A percentile compares a stretch with the other conserved stretches of the same genome.
These are phyloP conservation scores for Scutellaria baicalensis DNA, from an alignment of 257 asterid genomes.

Conservation along the genomic window DNA sequence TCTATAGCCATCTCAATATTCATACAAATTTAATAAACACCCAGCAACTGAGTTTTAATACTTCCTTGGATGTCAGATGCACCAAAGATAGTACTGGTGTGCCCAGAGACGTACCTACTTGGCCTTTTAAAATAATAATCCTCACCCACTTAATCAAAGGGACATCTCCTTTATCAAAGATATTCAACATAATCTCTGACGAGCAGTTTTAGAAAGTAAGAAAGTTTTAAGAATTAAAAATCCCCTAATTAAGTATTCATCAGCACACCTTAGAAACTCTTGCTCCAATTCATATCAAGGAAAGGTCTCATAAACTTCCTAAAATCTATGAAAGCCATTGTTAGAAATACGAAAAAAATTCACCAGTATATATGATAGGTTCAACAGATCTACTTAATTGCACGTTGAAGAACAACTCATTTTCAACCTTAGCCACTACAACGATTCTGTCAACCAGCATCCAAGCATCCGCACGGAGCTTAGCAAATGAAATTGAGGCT, in stretches of 20 bases:
- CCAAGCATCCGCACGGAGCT: neutral
- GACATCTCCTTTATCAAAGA: neutral
- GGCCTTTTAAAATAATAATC: neutral
- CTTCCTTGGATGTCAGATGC: too few species aligned
- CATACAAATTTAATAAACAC: too few species aligned
- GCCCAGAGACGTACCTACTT: neutral
- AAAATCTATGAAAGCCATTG: neutral
- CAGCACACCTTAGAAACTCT: neutral
- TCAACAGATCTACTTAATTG: neutral
- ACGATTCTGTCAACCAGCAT: neutral
- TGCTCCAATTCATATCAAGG: neutral
- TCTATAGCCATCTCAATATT: too few species aligned
- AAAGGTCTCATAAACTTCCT: neutral
- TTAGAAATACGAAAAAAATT: neutral
- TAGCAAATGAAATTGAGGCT: neutral
- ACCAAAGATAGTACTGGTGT: neutral
- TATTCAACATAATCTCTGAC: neutral
- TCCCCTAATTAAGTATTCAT: neutral
- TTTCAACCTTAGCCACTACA: neutral
- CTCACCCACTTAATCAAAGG: neutral
- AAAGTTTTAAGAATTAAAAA: neutral
- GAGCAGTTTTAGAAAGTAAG: neutral
- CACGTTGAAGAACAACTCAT: neutral
- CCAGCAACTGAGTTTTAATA: too few species aligned
- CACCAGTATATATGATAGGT: neutral